phyloP scores from a whole-genome alignment of 2,329 filamentous ascomycete genomes.

The Zymoseptoria pseudotritici region DNA sequence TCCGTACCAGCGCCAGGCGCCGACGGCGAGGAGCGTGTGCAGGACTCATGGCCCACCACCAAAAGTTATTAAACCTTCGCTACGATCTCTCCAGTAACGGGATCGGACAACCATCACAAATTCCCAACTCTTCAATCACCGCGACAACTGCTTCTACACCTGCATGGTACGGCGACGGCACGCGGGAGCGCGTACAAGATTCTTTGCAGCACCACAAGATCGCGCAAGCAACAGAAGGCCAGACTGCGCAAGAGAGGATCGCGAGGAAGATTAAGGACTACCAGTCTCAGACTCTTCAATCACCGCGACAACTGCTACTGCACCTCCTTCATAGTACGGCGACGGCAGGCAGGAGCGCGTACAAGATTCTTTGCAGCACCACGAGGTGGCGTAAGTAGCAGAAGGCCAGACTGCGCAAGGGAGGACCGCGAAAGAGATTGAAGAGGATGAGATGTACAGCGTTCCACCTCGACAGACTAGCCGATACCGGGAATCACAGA shows the following conservation, averaged over 20 bases:
- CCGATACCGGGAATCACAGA: neutral
- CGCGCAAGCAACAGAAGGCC: neutral
- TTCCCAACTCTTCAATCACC: neutral
- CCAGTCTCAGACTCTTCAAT: neutral
- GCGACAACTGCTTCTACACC: neutral
- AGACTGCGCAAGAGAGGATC: neutral
- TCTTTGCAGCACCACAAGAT: neutral
- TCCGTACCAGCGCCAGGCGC: too few relatives aligned
- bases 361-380: conserved; percentile 1
- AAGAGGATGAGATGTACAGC: conserved; percentile 7
- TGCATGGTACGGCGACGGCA: neutral
- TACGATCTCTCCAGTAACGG: conserved; percentile 4
- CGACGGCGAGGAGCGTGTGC: neutral
- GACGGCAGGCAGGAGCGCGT: neutral
- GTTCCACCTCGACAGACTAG: conserved; percentile 10
- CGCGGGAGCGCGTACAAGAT: neutral
- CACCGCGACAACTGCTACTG: neutral
- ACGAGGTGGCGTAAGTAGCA: neutral
- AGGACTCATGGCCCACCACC: conserved; percentile 3
- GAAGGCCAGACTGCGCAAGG: neutral
- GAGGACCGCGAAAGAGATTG: neutral
- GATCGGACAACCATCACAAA: neutral
- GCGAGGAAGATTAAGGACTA: neutral
- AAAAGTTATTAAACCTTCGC: conserved; percentile 18
- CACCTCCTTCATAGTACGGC: neutral